Conservation (phyloP, 1,139 yeast genomes). For the Blastobotrys illinoisensis region DNA sequence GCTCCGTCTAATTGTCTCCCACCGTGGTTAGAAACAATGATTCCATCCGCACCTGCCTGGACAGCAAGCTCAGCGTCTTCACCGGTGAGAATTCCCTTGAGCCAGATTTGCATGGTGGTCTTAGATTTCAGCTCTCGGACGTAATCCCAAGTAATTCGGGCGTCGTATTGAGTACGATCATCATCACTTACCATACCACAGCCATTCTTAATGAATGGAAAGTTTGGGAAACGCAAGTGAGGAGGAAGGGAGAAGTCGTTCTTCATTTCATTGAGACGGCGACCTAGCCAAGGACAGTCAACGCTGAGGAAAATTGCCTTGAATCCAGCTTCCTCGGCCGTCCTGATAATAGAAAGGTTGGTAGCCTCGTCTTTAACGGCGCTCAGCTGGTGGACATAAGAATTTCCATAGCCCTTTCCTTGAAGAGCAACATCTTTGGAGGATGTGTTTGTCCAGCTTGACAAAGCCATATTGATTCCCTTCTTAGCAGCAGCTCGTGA, state of each 20-base stretch:
- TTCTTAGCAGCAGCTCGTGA: constrained; percentile 25
- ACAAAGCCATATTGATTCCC: constrained; percentile 30
- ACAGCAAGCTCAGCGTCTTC: constrained; percentile 52
- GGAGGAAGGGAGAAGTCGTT: constrained; percentile 39
- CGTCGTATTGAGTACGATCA: constrained; percentile 9
- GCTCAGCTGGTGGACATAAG: constrained; percentile 37
- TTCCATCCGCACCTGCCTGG: constrained; percentile 49
- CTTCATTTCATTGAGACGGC: constrained; percentile 50
- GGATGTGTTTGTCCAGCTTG: constrained; percentile 27
- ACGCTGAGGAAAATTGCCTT: constrained; percentile 58
- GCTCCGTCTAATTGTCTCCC: constrained; percentile 60
- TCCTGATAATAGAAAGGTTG: constrained; percentile 39
- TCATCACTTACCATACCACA: constrained; percentile 7
- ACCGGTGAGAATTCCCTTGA: constrained; percentile 50
- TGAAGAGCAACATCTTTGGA: constrained; percentile 25
- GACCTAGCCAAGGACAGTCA: constrained; percentile 60
- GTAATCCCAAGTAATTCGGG: constrained; percentile 7
- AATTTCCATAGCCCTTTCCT: constrained; percentile 23
- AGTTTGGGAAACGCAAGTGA: constrained; percentile 28
- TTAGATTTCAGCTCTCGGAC: constrained; percentile 8
- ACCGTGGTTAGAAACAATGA: constrained; percentile 61
- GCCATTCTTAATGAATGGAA: constrained; percentile 6
- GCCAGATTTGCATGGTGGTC: constrained; percentile 31
- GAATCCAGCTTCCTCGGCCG: constrained; percentile 46
- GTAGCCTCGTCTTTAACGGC: constrained; percentile 40